phyloP scores from a whole-genome alignment of 345 rosid species.

The Dipteronia dyeriana region DNA sequence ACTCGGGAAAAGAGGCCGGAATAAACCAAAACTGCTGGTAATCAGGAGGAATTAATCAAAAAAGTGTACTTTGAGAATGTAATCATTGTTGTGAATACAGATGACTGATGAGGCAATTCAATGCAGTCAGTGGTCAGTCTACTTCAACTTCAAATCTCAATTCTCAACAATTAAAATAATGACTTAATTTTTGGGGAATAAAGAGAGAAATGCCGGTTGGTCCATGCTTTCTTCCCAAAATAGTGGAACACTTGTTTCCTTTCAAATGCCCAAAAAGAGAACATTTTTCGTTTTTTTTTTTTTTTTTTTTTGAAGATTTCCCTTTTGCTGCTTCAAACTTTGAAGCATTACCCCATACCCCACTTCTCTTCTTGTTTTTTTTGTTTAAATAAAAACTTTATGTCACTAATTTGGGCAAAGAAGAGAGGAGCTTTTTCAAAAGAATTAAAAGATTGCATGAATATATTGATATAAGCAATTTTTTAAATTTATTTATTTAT shows the following conservation, averaged over 20 bases:
- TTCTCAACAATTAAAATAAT: background rate
- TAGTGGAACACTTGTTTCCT: constrained; percentile 11
- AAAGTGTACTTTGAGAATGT: too few relatives aligned
- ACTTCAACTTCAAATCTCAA: background rate
- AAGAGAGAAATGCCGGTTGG: background rate
- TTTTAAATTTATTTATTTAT: too few relatives aligned
- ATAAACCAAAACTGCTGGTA: background rate
- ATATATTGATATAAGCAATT: too few relatives aligned
- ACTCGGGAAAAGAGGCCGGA: background rate
- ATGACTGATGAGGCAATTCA: background rate
- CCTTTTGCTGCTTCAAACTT: constrained; percentile 15
- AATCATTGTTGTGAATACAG: too few relatives aligned
- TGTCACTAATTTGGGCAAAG: too few relatives aligned
- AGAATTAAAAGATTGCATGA: too few relatives aligned
- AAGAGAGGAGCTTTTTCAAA: too few relatives aligned
- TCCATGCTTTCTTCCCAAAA: constrained; percentile 8
- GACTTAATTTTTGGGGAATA: background rate
- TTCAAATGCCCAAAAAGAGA: constrained; percentile 1
- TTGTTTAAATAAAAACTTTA: too few relatives aligned
- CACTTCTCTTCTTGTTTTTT: constrained; percentile 1
- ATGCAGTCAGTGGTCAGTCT: background rate
- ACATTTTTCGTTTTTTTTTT: background rate
- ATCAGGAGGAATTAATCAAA: background rate
- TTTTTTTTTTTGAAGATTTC: background rate
- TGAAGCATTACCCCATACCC: constrained; percentile 7